Conservation (phyloP, 176 grass and related monocot species). For the Aegilops tauschii region DNA sequence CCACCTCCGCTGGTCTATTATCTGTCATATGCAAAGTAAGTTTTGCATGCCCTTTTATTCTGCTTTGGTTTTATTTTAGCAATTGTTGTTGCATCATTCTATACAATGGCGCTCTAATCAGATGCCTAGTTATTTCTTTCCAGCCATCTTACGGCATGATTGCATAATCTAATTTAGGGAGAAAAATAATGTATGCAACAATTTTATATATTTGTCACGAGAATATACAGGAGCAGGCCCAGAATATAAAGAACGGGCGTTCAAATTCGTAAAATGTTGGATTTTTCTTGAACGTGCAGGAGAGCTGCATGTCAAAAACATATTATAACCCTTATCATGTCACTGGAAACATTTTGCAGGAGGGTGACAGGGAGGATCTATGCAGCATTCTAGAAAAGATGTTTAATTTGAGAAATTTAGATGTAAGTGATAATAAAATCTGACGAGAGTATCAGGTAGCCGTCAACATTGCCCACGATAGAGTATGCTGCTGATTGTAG, state of each 20-base stretch:
- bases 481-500: neutral
- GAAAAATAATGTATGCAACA: too few relatives aligned
- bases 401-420: constrained; percentile 66
- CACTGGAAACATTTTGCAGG: constrained; percentile 70
- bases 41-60: neutral
- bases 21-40: constrained; percentile 57
- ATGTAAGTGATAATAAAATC: constrained; percentile 84
- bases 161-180: too few relatives aligned
- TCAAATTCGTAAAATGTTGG: neutral
- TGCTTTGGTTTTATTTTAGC: constrained; percentile 3
- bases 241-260: neutral
- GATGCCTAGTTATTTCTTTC: too few relatives aligned
- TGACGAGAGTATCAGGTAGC: constrained; percentile 83
- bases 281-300: neutral
- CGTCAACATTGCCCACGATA: constrained; percentile 6
- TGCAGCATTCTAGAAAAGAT: constrained; percentile 60
- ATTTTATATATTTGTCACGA: neutral
- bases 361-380: constrained; percentile 70
- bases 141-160: too few relatives aligned
- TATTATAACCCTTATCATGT: constrained; percentile 22
- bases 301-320: neutral
- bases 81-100: too few relatives aligned
- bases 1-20: constrained; percentile 32
- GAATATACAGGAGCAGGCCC: neutral
- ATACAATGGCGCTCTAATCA: too few relatives aligned